Evolutionary conservation across 768 basidiomycete species (phyloP), one percentile per base, ranked within the genome.

Genomic region (Phaeolepiota aurea): DNA sequence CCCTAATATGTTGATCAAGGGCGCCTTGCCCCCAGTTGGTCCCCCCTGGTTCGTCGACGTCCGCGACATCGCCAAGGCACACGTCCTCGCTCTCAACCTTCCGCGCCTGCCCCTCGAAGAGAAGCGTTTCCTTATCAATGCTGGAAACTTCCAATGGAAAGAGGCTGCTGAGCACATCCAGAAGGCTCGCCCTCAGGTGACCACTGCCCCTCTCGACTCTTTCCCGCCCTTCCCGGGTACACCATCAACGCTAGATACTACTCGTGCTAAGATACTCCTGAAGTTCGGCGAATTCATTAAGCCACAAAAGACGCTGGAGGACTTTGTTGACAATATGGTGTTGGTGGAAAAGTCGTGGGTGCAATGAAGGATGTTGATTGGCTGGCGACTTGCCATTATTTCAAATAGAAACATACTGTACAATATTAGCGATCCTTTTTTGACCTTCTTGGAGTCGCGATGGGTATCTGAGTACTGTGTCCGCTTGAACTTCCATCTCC

Each of bases 1-100:
- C 37, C 43, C 59, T 18, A 49, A 50, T 42, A 42, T 30, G 4
- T 49, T 65, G 14, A 46, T 63, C 42, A 53, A 41, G n/a, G 56
- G 58, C 13, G 49, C 41, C 20, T 42, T 38, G 2, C 42, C 52
- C 10, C 49, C 49, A 2, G 45, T 44, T 13, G 36, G 51, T 1
- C 58, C 62, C 19, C 56, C 57, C 22, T 61, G 51, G 50, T 38
- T 55, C 40, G 58, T 56, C 41, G 64, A 66, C 32, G 64, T 62
- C 15, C 61, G 63, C 22, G 64, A 65, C 38, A 58, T 65, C 7
- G 64, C 58, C 18, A 54, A 51, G 37, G 56, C 53, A 3, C 64
- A 65, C 34, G 50, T 64, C 32, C 57, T 51, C 23, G 60, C 60
- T 9, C 47, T 63, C 15, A 47, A 48, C 35, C 50, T 61, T 7